Percentiles rank a stretch among this genome's conserved stretches.
These are phyloP conservation scores for Euphrasia arctica DNA, from an alignment of 305 asterid species.

Conservation along the genomic window DNA sequence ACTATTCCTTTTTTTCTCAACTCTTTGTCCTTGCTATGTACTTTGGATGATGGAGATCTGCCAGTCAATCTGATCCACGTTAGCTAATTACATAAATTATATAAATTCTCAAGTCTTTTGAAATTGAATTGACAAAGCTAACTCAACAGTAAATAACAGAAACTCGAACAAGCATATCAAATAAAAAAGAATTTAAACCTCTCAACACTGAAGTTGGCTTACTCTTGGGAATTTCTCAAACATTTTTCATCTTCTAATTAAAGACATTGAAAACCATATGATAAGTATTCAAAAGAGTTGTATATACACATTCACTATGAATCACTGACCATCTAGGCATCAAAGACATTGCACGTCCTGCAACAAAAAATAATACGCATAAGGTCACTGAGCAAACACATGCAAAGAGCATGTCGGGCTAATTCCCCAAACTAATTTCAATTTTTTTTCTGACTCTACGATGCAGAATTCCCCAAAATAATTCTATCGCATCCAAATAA, in stretches of 20 bases:
- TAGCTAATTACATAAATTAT: constrained; percentile 26
- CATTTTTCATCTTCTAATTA: constrained; percentile 3
- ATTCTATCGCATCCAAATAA: too few species aligned
- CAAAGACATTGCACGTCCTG: constrained; percentile 30
- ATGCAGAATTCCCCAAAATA: too few species aligned
- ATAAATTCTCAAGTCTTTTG: constrained; percentile 8
- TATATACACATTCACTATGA: constrained; percentile 4
- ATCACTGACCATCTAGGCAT: constrained; percentile 52
- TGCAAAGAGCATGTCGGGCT: too few species aligned
- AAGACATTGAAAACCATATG: neutral
- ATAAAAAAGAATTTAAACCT: constrained; percentile 2
- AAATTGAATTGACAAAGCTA: constrained; percentile 8
- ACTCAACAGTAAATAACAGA: neutral
- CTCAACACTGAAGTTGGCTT: neutral
- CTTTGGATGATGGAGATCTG: constrained; percentile 71
- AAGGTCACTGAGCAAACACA: neutral
- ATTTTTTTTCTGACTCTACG: too few species aligned
- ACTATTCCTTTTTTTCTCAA: too few species aligned
- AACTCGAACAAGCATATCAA: neutral
- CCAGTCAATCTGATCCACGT: constrained; percentile 31
- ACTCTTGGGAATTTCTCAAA: neutral
- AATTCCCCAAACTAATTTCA: too few species aligned
- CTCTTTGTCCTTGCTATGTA: too few species aligned
- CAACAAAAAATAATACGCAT: neutral
- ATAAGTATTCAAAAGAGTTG: constrained; percentile 2